These are phyloP conservation scores for Penicillium capsulatum DNA, from an alignment of 2,329 filamentous ascomycete genomes.

Conservation along the genomic window DNA sequence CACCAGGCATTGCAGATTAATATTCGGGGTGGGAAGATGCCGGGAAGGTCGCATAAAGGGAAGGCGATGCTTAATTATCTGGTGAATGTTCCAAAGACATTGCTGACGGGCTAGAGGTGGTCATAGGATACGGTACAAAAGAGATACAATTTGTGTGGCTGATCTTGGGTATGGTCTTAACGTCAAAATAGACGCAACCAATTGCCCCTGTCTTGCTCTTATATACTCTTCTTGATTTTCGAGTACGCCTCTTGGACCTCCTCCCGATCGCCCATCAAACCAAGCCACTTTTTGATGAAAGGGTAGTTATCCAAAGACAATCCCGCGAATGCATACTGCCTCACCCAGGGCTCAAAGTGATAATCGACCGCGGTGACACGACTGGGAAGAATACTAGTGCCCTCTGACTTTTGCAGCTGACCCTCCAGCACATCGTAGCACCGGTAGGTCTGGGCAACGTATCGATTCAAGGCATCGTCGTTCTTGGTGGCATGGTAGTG, in stretches of 20 bases:
- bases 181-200: no score
- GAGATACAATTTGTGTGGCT: neutral
- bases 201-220: no score
- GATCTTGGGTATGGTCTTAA: no score
- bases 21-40: constrained; percentile 36
- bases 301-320: constrained; percentile 41
- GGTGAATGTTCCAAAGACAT: constrained; percentile 10
- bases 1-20: constrained; percentile 41
- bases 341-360: constrained; percentile 44
- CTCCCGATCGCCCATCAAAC: constrained; percentile 31
- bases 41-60: constrained; percentile 17
- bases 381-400: constrained; percentile 37
- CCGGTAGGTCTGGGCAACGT: constrained; percentile 40
- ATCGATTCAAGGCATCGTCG: constrained; percentile 41
- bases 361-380: constrained; percentile 40
- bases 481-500: constrained; percentile 41
- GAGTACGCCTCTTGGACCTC: constrained; percentile 42
- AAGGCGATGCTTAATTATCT: constrained; percentile 13
- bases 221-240: constrained; percentile 24
- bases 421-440: constrained; percentile 43
- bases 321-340: constrained; percentile 37
- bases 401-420: constrained; percentile 39
- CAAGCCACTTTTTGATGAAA: constrained; percentile 38
- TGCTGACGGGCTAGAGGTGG: constrained; percentile 6
- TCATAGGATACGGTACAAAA: neutral